These are phyloP conservation scores for Scutellaria minor DNA, from an alignment of 257 asterid genomes.

Conservation along the genomic window DNA sequence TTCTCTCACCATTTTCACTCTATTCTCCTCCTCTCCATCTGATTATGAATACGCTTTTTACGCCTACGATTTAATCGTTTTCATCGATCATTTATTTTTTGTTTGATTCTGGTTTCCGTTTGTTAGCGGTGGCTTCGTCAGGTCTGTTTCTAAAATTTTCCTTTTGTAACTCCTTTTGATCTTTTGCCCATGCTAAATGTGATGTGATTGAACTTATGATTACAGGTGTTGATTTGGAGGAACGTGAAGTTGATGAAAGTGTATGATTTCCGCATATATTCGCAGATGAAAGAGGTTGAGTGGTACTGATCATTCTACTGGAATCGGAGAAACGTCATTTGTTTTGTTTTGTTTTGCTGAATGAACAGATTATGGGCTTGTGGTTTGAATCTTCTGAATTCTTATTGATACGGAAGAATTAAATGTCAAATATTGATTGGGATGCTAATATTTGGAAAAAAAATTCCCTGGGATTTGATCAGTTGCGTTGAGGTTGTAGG, in stretches of 20 bases:
- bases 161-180: not conserved
- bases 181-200: not conserved
- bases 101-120: slow-evolving; percentile 27
- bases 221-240: slow-evolving; percentile 36
- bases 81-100: slow-evolving; percentile 27
- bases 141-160: slow-evolving; percentile 35
- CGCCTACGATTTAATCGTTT: slow-evolving; percentile 20
- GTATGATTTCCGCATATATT: slow-evolving; percentile 3
- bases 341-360: not conserved
- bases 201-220: slow-evolving; percentile 5
- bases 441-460: too few relatives aligned
- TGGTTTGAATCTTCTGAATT: not conserved
- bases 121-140: slow-evolving; percentile 31
- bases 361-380: too few relatives aligned
- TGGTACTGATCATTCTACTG: slow-evolving; percentile 16
- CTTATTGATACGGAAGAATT: slow-evolving; percentile 23
- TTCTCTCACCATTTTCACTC: slow-evolving; percentile 22
- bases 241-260: slow-evolving; percentile 28
- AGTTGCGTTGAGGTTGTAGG: slow-evolving; percentile 24
- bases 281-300: not conserved
- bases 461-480: slow-evolving; percentile 26
- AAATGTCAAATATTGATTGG: not conserved
- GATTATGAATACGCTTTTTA: slow-evolving; percentile 1
- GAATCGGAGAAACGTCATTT: slow-evolving; percentile 18
- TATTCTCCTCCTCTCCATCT: slow-evolving; percentile 3